Evolutionary conservation across 2,329 filamentous ascomycete genomes (phyloP), one percentile per base, ranked within the genome.

Genomic region (Truncatella angustata): DNA sequence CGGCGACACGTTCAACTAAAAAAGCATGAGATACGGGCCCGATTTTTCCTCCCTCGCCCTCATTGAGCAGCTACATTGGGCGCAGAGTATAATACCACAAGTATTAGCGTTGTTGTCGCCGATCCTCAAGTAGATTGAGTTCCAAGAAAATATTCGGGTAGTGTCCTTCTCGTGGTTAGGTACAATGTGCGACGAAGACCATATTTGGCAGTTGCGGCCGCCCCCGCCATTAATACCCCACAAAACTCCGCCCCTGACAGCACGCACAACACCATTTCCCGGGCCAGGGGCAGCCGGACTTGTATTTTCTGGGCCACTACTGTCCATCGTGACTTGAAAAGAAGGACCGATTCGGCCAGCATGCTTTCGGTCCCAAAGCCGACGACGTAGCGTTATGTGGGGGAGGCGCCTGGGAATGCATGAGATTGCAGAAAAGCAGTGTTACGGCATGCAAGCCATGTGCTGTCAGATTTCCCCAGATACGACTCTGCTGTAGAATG

Each of bases 161-260:
- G 12, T 24, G 14, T 12, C 40, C 40, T 21, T 12, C 40, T 44
- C 40, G 11, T 20, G 40, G 21, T n/a, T 26, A n/a, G 40, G 23
- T 44, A 14, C 40, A 12, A 44, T 23, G 20, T 26, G 14, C 24
- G 7, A 10, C 20, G 4, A n/a, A 42, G 37, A 21, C 37, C 14
- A 20, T n/a, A 40, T 40, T 40, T 21, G 37, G 37, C 37, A 40
- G 37, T 18, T 40, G 37, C 12, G 37, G 11, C 37, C 14, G 16
- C 20, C 16, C 16, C n/a, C 20, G 37, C 37, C n/a, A 40, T 40
- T n/a, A 12, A 16, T 23, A 24, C 42, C 36, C 47, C 36, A 40
- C 36, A 50, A 50, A 50, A 50, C 47, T 50, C 47, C 47, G 47
- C 36, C 47, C 34, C n/a, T 16, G 14, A 3, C 23, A 10, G 40